These are phyloP conservation scores for Pestalotiopsis sp. DNA, from an alignment of 2,329 filamentous ascomycete genomes.

Conservation along the genomic window DNA sequence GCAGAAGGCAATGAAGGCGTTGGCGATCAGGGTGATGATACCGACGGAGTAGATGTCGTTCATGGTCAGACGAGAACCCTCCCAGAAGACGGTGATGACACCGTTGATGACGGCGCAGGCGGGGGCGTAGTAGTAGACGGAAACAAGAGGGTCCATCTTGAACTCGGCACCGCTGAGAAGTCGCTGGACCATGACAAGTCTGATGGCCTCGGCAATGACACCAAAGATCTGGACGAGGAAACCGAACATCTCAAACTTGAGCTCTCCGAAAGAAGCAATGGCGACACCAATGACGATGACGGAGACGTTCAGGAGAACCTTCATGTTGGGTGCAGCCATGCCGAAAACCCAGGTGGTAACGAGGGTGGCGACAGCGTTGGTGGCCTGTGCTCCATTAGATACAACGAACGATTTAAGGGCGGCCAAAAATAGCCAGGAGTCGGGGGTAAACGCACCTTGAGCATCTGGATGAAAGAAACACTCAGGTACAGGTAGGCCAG, in stretches of 20 bases:
- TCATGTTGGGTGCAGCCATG: conserved; percentile 50
- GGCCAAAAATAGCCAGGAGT: neutral
- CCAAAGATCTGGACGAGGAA: conserved; percentile 75
- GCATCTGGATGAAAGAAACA: conserved; percentile 73
- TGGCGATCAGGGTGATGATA: conserved; percentile 66
- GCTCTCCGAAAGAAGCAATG: conserved; percentile 64
- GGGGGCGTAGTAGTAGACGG: conserved; percentile 87
- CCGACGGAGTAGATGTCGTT: conserved; percentile 69
- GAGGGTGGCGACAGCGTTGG: conserved; percentile 68
- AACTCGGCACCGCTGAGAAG: conserved; percentile 76
- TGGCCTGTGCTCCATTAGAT: conserved; percentile 45
- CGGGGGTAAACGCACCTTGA: conserved; percentile 47
- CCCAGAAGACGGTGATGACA: conserved; percentile 68
- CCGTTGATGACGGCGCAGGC: conserved; percentile 84
- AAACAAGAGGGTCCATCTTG: conserved; percentile 89
- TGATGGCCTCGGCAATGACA: conserved; percentile 79
- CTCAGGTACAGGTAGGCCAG: conserved; percentile 70
- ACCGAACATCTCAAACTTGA: conserved; percentile 68
- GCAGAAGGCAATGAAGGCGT: conserved; percentile 77
- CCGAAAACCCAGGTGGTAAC: conserved; percentile 64
- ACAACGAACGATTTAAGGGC: conserved; percentile 22
- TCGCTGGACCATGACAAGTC: conserved; percentile 85
- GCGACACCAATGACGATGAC: conserved; percentile 57
- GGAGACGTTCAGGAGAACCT: conserved; percentile 51
- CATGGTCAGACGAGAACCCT: conserved; percentile 67